Base-by-base conservation (phyloP, 805 yeast species). In the Candida yuanshanica region DNA sequence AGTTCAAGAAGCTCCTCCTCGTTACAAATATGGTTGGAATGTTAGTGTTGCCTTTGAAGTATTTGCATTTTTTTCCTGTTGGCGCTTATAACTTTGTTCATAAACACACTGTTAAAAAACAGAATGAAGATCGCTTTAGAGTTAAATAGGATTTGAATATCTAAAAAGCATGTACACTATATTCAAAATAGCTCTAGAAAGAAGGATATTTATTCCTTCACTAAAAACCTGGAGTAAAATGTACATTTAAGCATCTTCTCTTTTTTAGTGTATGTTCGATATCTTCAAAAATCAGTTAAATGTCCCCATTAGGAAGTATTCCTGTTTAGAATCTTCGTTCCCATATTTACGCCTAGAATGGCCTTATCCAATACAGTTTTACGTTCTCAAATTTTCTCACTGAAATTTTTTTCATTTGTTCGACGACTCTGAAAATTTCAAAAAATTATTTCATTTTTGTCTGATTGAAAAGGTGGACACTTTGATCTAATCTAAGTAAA, bases 1-100 rank as follows among this genome's bases (percentile, higher is more conserved):
- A 36, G 67, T 71, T 1, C 64, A 57, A 4, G 72, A 68, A 38
- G 65, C 69, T 4, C 73, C 69, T 4, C 73, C 24, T 22, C 51
- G 68, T 24, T 68, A 49, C 48, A 55, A 60, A 35, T 66, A 65
- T 51, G 73, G 73, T 33, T 68, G 47, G 53, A 43, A 38, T 14
- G 35, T 37, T 4, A 25, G 37, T 21, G 13, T 41, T 3, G 44
- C 35, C 5, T 37, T 33, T 37, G 44, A 37, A n/a, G 27, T 32
- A 1, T 33, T 36, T 22, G 14, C 29, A 10, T 8, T 41, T 11
- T 36, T 41, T 6, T 11, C 37, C 12, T n/a, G 33, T 33, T 33
- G 35, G 20, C 3, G 14, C 22, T 9, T 41, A 20, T 20, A 26
- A 18, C 24, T 26, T 41, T 26, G 35, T 37, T 27, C 41, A 41